These are phyloP conservation scores for Pseudevernia furfuracea DNA, from an alignment of 495 filamentous ascomycete species.

Conservation along the genomic window DNA sequence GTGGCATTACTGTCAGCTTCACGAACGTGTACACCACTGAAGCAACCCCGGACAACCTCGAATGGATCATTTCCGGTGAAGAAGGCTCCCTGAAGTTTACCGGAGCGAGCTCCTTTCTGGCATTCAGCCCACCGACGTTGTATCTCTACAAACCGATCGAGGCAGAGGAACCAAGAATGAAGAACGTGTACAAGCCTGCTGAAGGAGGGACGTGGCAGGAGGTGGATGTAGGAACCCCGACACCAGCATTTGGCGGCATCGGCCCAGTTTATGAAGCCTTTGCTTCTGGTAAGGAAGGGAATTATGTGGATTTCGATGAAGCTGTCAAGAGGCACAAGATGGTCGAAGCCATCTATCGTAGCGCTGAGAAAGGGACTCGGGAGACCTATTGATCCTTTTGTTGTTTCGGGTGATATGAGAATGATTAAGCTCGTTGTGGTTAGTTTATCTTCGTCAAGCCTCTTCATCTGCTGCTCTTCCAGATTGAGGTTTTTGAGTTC, in stretches of 20 bases:
- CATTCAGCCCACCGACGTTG: constrained; percentile 1
- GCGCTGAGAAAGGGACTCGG: constrained; percentile 14
- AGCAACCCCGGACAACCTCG: constrained; percentile 24
- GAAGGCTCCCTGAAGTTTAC: constrained; percentile 49
- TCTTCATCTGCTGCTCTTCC: no score
- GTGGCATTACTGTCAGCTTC: constrained; percentile 4
- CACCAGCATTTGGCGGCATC: constrained; percentile 9
- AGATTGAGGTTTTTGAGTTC: no score
- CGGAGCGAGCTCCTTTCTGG: constrained; percentile 15
- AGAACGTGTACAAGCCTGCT: no score
- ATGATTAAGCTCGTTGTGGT: not conserved
- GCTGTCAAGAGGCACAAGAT: constrained; percentile 17
- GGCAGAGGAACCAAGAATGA: not conserved
- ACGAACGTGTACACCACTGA: not conserved
- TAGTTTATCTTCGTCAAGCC: no score
- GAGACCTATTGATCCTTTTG: constrained; percentile 17
- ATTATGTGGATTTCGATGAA: constrained; percentile 19
- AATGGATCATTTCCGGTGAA: constrained; percentile 51
- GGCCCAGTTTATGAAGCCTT: constrained; percentile 19
- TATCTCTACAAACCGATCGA: not conserved
- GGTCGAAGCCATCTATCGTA: constrained; percentile 18
- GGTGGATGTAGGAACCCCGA: constrained; percentile 7
- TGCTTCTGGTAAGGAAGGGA: constrained; percentile 19
- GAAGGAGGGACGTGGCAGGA: constrained; percentile 8
- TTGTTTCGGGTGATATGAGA: no score